These are phyloP conservation scores for Parmelia sp. DNA, from an alignment of 495 filamentous ascomycete genomes.

Conservation along the genomic window DNA sequence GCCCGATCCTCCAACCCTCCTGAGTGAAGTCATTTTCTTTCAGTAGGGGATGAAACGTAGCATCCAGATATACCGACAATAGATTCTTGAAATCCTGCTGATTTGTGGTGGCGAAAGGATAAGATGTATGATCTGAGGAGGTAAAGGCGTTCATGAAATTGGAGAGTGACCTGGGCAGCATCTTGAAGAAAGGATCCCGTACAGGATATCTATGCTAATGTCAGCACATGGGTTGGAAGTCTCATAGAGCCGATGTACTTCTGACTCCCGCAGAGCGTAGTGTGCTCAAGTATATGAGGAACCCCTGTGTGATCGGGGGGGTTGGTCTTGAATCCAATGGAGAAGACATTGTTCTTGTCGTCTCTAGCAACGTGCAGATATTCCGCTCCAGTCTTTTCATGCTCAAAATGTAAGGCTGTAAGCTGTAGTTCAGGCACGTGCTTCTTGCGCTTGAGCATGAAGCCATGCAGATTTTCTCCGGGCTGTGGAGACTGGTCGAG, in stretches of 20 bases:
- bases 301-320: conserved; percentile 93
- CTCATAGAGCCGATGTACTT: conserved; percentile 52
- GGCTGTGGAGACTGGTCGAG: conserved; percentile 63
- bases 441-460: conserved; percentile 80
- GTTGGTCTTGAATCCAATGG: conserved; percentile 97
- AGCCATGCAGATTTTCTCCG: conserved; percentile 85
- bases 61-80: conserved; percentile 93
- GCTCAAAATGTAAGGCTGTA: conserved; percentile 79
- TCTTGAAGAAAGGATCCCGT: conserved; percentile 98
- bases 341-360: conserved; percentile 98
- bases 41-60: conserved; percentile 80
- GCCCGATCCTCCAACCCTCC: conserved; percentile 93
- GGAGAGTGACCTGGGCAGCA: conserved; percentile 92
- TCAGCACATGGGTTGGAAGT: conserved; percentile 21
- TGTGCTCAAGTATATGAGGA: conserved; percentile 96
- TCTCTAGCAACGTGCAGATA: conserved; percentile 92
- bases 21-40: conserved; percentile 89
- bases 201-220: conserved; percentile 68
- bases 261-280: conserved; percentile 91
- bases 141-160: conserved; percentile 99
- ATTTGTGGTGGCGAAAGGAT: conserved; percentile 98
- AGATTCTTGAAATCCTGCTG: conserved; percentile 90
- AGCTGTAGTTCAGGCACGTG: conserved; percentile 90
- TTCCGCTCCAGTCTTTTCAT: conserved; percentile 90
- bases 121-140: conserved; percentile 91